phyloP scores from a whole-genome alignment of 2,329 filamentous ascomycete genomes.

The Ceratocystis cubensis region DNA sequence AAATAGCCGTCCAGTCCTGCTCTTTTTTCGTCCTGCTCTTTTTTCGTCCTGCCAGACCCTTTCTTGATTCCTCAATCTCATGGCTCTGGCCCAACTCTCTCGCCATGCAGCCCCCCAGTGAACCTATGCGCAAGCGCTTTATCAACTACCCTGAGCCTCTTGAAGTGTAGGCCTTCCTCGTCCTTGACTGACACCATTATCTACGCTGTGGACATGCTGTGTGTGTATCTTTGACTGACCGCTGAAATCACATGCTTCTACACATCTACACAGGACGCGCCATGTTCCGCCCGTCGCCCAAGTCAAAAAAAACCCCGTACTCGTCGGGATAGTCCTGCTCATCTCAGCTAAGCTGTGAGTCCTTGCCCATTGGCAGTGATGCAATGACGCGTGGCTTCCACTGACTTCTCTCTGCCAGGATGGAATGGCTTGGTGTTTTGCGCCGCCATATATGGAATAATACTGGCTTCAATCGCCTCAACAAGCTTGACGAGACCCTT shows the following conservation, averaged over 20 bases:
- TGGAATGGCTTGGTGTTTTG: constrained; percentile 43
- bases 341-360: constrained; percentile 43
- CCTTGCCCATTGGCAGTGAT: background rate
- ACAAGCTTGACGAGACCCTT: constrained; percentile 39
- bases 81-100: background rate
- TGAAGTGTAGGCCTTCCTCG: constrained; percentile 26
- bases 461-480: constrained; percentile 49
- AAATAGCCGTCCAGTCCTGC: background rate
- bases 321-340: constrained; percentile 43
- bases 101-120: constrained; percentile 8
- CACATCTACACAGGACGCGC: constrained; percentile 2
- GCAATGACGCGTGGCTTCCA: background rate
- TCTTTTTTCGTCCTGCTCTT: background rate
- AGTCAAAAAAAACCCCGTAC: constrained; percentile 37
- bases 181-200: too few relatives aligned
- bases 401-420: constrained; percentile 28
- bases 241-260: background rate
- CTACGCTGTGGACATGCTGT: background rate
- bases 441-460: constrained; percentile 48
- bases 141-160: constrained; percentile 31
- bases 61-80: background rate
- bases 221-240: background rate
- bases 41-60: background rate
- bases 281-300: background rate
- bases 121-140: constrained; percentile 23